Evolutionary conservation across 2,329 filamentous ascomycete genomes (phyloP), one percentile per base, ranked within the genome.

Genomic region (Periconia macrospinosa): DNA sequence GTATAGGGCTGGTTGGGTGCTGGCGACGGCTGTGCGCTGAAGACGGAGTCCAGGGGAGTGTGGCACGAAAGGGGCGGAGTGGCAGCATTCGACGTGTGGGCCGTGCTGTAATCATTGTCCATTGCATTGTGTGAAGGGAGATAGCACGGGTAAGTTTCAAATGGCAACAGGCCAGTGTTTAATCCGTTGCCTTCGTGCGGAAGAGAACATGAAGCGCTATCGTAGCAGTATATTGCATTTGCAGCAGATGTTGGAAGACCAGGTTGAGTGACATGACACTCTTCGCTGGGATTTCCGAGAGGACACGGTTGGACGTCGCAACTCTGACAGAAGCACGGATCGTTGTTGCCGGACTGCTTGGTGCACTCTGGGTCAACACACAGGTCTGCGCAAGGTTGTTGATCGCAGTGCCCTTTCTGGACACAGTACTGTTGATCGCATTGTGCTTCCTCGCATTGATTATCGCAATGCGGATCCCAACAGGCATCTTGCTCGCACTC

Each of bases 361-460:
- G 65, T 68, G 50, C 72, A 75, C 20, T 72, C 67, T 8, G 67
- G 67, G 37, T 74, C 69, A 37, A 65, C 60, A 57, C 71, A 74
- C 18, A 63, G 54, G 41, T 72, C 68, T 37, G 59, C 45, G 48
- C 70, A 74, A 20, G 65, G 55, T n/a, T 53, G 52, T 17, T 45
- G 43, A 17, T 45, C 43, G 30, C 43, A 45, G 19, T 45, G 43
- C 3, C 43, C 43, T 66, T 56, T 41, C 55, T 60, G 30, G 14
- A 47, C 43, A 33, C 43, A 45, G 43, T 37, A 48, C 35, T 40
- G 33, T 47, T 67, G 62, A 11, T 61, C 58, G 50, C 67, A 48
- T 17, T 37, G 46, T 10, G 35, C 35, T 10, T 48, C 33, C 19
- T n/a, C 20, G 35, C 46, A 48, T 6, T 33, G 20, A 18, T 37